Evolutionary conservation across 2,329 filamentous ascomycete genomes (phyloP).

Genomic region (Penicillium olsonii): DNA sequence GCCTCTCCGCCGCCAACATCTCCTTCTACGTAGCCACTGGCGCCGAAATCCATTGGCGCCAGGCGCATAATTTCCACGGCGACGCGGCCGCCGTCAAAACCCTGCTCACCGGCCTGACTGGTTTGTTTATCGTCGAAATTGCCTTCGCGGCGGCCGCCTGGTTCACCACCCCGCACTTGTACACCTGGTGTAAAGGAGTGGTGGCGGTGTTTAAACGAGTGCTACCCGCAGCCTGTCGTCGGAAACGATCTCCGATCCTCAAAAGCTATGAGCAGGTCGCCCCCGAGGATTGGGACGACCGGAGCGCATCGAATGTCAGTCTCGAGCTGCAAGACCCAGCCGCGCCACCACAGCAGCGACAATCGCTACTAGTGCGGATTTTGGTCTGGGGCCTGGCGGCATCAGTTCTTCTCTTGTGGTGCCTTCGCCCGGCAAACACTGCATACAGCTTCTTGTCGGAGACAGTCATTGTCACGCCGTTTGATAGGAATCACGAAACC

Average conservation of each 20-base stretch:
- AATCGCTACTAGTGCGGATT: constrained; percentile 5
- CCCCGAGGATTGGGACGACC: constrained; percentile 16
- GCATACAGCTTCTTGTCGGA: constrained; percentile 24
- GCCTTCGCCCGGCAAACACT: constrained; percentile 16
- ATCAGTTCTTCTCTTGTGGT: constrained; percentile 12
- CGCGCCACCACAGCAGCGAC: not conserved
- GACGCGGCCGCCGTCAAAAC: constrained; percentile 26
- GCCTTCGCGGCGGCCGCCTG: constrained; percentile 17
- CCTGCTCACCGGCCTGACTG: constrained; percentile 24
- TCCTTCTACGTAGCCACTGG: constrained; percentile 28
- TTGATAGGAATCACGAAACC: constrained; percentile 15
- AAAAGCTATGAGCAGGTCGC: constrained; percentile 17
- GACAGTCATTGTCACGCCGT: constrained; percentile 23
- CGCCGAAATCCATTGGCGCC: constrained; percentile 31
- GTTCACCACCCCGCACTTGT: constrained; percentile 18
- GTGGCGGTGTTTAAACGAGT: constrained; percentile 1
- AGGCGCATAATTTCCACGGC: constrained; percentile 24
- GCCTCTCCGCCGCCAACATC: constrained; percentile 25
- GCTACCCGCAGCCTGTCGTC: constrained; percentile 1
- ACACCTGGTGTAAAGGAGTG: constrained; percentile 9
- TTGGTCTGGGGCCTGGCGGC: constrained; percentile 3
- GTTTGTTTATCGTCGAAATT: constrained; percentile 22
- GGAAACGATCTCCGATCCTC: constrained; percentile 2
- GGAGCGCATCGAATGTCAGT: constrained; percentile 5
- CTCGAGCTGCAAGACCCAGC: not conserved